Evolutionary conservation across 2,329 filamentous ascomycete species (phyloP), one percentile per base, ranked within the genome.

Genomic region (Colletotrichum simmondsii): DNA sequence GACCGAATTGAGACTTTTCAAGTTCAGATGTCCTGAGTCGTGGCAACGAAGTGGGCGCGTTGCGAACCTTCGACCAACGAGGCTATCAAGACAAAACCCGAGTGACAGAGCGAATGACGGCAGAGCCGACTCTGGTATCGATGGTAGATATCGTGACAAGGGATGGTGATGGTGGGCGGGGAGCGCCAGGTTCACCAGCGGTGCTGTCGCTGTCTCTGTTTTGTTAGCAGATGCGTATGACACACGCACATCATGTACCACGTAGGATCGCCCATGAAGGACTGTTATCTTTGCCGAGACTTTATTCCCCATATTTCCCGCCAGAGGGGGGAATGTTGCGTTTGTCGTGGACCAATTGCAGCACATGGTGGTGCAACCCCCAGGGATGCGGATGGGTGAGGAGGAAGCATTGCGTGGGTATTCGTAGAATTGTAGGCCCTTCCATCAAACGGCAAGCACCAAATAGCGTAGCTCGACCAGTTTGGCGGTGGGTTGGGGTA

Each of bases 281-380:
- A 60, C 24, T 54, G 70, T 72, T 72, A 72, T 72, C 70, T 72
- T 72, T 72, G 70, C 70, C 70, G 35, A 72, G 70, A 70, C 70
- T 65, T 65, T 65, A 5, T 61, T 70, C 70, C 46, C 70, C 70
- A 70, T 70, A 52, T 52, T 57, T 72, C 35, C 35, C 54, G 61
- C 70, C 60, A 49, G 35, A 65, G 42, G 54, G 53, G 54, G 70
- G 26, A 61, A 65, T 52, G 60, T 24, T 35, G 3, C 54, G 46
- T 46, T 59, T 65, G 65, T 70, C 60, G 66, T 67, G 16, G n/a
- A 56, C 70, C 70, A 72, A 72, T 72, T 70, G 61, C 22, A 70
- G 32, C 46, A 24, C 19, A 37, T 14, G 24, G 22, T 26, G 28
- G n/a, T 68, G 70, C 54, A 65, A 26, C 65, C 54, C 69, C 66